phyloP scores from a whole-genome alignment of 169 alveolate genomes.

The Babesia ovis region DNA sequence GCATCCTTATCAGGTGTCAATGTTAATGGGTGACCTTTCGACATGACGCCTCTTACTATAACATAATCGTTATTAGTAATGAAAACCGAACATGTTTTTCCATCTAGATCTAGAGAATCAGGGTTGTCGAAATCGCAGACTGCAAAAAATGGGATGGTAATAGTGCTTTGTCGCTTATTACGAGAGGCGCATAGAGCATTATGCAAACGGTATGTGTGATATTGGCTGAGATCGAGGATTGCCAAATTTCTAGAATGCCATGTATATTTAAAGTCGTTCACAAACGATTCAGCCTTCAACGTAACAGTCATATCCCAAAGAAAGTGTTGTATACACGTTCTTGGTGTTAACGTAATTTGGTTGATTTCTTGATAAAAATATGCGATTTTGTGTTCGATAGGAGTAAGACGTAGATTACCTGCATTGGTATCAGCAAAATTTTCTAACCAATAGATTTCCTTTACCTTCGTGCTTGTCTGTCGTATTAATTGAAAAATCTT shows the following conservation, averaged over 20 bases:
- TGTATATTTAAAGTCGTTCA: no score
- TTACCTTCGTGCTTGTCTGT: background rate
- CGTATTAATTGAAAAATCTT: background rate
- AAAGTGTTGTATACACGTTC: no score
- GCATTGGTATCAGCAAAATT: background rate
- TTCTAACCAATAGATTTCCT: background rate
- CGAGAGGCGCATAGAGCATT: background rate
- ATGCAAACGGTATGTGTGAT: slow-evolving; percentile 3
- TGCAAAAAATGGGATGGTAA: background rate
- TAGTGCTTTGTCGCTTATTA: background rate
- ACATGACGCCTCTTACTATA: background rate
- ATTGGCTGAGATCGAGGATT: slow-evolving; percentile 9
- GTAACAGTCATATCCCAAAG: no score
- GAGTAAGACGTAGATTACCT: background rate
- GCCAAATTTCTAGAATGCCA: no score
- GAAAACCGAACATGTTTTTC: slow-evolving; percentile 13
- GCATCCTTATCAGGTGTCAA: background rate
- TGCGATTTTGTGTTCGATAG: background rate
- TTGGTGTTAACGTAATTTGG: no score
- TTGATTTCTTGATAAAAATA: background rate
- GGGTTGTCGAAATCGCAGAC: slow-evolving; percentile 8
- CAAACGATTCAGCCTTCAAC: no score
- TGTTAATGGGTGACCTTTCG: background rate
- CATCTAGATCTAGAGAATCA: background rate
- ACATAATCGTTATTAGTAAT: background rate